Evolutionary conservation across 805 yeast genomes (phyloP).

Genomic region (Candida yuanshanica): DNA sequence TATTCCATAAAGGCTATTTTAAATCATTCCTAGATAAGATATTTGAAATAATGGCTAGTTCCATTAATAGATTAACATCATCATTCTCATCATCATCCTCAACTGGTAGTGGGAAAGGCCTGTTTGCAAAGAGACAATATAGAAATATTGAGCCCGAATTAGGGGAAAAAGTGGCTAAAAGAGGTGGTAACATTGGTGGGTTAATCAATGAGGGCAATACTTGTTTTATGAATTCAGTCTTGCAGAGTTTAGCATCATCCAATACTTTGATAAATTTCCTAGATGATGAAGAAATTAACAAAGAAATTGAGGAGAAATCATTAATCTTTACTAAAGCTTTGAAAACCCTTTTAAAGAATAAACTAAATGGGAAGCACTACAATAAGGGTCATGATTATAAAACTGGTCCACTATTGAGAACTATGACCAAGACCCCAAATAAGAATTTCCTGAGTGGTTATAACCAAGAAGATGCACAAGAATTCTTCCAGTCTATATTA

Average conservation of each 20-base stretch:
- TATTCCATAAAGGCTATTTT: background rate
- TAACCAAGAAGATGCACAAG: constrained; percentile 96
- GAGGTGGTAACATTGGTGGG: constrained; percentile 81
- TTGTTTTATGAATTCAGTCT: constrained; percentile 88
- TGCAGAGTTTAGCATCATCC: constrained; percentile 79
- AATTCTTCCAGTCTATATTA: constrained; percentile 79
- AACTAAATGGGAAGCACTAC: constrained; percentile 52
- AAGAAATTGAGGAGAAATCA: constrained; percentile 14
- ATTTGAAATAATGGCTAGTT: constrained; percentile 1
- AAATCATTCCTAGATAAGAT: background rate
- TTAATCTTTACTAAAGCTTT: constrained; percentile 50
- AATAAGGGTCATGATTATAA: constrained; percentile 50
- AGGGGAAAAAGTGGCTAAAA: constrained; percentile 35
- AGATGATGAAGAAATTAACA: constrained; percentile 30
- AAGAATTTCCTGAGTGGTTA: constrained; percentile 75
- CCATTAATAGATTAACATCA: constrained; percentile 1
- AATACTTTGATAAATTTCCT: constrained; percentile 52
- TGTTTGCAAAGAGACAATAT: background rate
- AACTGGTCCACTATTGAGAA: constrained; percentile 53
- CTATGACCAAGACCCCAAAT: constrained; percentile 74
- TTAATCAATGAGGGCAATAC: constrained; percentile 88
- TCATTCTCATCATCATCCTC: no score
- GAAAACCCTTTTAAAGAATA: constrained; percentile 39
- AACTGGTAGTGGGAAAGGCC: background rate
- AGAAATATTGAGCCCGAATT: constrained; percentile 11